phyloP scores from a whole-genome alignment of 176 grass and related monocot genomes.

The Zoysia japonica region DNA sequence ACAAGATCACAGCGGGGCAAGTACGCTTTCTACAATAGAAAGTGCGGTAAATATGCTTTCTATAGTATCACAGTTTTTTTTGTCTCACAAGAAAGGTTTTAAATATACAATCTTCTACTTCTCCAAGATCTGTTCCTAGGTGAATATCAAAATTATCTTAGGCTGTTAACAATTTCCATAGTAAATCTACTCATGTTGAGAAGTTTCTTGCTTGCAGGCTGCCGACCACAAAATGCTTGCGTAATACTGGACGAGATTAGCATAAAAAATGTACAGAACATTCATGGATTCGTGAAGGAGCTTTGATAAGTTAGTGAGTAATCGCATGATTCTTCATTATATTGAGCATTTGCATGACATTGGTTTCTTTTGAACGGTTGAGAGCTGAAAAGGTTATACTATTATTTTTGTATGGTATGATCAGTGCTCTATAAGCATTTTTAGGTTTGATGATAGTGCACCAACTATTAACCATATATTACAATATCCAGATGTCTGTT shows the following conservation, averaged over 20 bases:
- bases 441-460: not conserved
- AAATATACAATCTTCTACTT: not conserved
- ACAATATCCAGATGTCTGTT: not conserved
- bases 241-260: not conserved
- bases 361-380: constrained; percentile 7
- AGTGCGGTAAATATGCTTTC: too few relatives aligned
- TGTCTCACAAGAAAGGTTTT: not conserved
- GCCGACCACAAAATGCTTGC: constrained; percentile 10
- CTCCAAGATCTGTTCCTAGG: not conserved
- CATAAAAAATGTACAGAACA: not conserved
- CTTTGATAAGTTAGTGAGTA: not conserved
- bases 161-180: not conserved
- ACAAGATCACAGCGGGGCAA: not conserved
- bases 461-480: not conserved
- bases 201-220: constrained; percentile 26
- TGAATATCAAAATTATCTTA: not conserved
- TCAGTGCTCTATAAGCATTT: too few relatives aligned
- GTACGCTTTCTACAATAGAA: not conserved
- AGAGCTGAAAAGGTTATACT: not conserved
- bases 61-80: not conserved
- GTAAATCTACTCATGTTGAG: not conserved
- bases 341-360: not conserved
- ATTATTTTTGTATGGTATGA: not conserved
- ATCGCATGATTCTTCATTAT: not conserved
- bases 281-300: not conserved